A percentile compares a stretch with the other conserved stretches of the same genome.
Evolutionary conservation across 176 grass and related monocot genomes (phyloP).

Genomic region (Zoysia pacifica): DNA sequence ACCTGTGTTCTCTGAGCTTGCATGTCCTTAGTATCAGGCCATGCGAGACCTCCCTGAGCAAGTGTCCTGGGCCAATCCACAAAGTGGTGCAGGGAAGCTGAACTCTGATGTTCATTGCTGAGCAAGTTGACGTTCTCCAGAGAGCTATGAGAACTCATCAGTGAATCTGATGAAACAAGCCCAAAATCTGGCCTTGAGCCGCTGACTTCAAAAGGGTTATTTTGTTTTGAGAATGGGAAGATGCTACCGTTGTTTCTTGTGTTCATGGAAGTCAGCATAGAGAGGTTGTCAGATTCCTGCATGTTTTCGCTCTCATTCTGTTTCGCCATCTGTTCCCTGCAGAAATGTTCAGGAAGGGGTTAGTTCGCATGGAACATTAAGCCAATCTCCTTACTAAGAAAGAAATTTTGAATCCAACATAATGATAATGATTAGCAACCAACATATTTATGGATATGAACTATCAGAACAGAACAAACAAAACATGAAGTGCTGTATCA

Average conservation of each 20-base stretch:
- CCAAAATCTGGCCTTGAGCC: constrained; percentile 52
- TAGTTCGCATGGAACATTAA: constrained; percentile 3
- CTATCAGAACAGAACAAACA: neutral
- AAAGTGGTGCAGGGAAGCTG: constrained; percentile 71
- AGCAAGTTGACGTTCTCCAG: constrained; percentile 58
- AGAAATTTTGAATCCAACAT: neutral
- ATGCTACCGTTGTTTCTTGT: constrained; percentile 31
- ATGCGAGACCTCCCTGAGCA: constrained; percentile 59
- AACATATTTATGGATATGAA: neutral
- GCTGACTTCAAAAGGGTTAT: constrained; percentile 64
- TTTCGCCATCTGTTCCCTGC: constrained; percentile 54
- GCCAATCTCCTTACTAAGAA: neutral
- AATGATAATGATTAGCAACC: neutral
- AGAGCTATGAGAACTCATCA: constrained; percentile 58
- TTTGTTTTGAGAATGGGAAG: constrained; percentile 68
- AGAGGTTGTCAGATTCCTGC: constrained; percentile 56
- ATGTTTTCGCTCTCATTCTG: constrained; percentile 52
- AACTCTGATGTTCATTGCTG: constrained; percentile 49
- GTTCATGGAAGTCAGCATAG: constrained; percentile 53
- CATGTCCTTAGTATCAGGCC: constrained; percentile 73
- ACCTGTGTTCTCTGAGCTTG: constrained; percentile 75
- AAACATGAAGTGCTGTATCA: neutral
- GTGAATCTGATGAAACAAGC: constrained; percentile 53
- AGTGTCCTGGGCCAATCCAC: constrained; percentile 69
- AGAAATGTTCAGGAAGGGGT: neutral